Evolutionary conservation across 1,284 basidiomycete species (phyloP).

Genomic region (Ustilago esculenta): DNA sequence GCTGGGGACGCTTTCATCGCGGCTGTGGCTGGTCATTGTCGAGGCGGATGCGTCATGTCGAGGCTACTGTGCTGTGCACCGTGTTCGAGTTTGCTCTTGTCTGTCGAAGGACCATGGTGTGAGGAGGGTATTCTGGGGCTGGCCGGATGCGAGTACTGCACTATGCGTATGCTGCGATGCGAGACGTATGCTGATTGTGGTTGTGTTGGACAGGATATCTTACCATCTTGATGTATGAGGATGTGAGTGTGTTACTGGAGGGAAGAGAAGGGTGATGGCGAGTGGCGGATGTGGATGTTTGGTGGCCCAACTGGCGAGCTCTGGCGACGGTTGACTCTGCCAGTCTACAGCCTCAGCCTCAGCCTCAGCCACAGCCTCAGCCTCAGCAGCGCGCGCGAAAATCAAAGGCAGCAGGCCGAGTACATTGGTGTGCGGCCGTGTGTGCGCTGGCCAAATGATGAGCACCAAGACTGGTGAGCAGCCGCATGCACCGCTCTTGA

Average conservation of each 20-base stretch:
- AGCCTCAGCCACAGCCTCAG: neutral
- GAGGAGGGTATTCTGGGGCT: neutral
- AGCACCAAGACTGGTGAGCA: slow-evolving; percentile 1
- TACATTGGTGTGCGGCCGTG: no score
- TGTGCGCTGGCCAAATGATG: no score
- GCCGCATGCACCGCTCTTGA: no score
- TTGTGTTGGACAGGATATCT: slow-evolving; percentile 16
- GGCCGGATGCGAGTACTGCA: neutral
- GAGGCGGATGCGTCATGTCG: no score
- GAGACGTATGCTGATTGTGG: slow-evolving; percentile 12
- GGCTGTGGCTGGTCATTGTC: no score
- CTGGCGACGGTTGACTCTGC: neutral
- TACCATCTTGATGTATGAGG: slow-evolving; percentile 49
- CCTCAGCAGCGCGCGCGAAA: slow-evolving; percentile 1
- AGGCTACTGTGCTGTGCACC: no score
- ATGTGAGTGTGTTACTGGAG: slow-evolving; percentile 46
- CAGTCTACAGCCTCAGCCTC: neutral
- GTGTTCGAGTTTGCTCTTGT: neutral
- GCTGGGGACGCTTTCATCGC: no score
- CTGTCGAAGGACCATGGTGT: neutral
- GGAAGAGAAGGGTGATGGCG: slow-evolving; percentile 26
- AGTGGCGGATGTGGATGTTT: slow-evolving; percentile 33
- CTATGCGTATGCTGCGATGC: slow-evolving; percentile 17
- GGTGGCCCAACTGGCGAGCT: slow-evolving; percentile 13
- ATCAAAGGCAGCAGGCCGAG: slow-evolving; percentile 4